Evolutionary conservation across 2,329 filamentous ascomycete species (phyloP), one percentile per base, ranked within the genome.

Genomic region (Knoxdaviesia proteae): DNA sequence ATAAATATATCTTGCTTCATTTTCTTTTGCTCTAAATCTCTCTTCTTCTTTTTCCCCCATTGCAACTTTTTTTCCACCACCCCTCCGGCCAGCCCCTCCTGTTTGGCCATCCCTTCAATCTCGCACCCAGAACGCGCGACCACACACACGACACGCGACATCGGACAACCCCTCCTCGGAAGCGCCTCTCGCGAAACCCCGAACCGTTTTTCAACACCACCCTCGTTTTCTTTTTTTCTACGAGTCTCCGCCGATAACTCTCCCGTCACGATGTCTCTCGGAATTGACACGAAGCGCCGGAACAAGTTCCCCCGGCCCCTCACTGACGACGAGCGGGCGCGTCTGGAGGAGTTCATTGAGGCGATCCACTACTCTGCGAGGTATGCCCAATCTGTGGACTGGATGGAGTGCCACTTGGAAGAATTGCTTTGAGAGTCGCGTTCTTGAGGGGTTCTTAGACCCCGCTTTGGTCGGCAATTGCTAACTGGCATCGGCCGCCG

Each of bases 281-380:
- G 64, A 48, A 86, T 94, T 54, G 88, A 96, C 62, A 73, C 74
- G 52, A 78, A 68, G 52, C 77, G 88, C 58, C 82, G 88, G 58
- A 96, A 96, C 65, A 80, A 82, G 64, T 74, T 75, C 57, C 83
- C 90, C 37, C 77, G 88, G 47, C 72, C 79, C 48, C 65, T 98
- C 45, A 75, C 78, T 33, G 84, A 94, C 48, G 63, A 69, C 11
- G 90, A 98, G 68, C 77, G 81, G 50, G 75, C 80, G 50, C 76
- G 80, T 47, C 68, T 98, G 46, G 84, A 94, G 47, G 87, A 96
- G 59, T 96, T 83, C 56, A 75, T 90, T 50, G 86, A 96, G 54
- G 74, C 76, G 33, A 98, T 98, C 53, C 87, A 96, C 62, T 98
- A 98, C 64, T 96, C 88, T 42, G 74, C 82, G 49, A 75, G 86